phyloP scores from a whole-genome alignment of 495 filamentous ascomycete genomes.

The Symbiotaphrina buchneri region DNA sequence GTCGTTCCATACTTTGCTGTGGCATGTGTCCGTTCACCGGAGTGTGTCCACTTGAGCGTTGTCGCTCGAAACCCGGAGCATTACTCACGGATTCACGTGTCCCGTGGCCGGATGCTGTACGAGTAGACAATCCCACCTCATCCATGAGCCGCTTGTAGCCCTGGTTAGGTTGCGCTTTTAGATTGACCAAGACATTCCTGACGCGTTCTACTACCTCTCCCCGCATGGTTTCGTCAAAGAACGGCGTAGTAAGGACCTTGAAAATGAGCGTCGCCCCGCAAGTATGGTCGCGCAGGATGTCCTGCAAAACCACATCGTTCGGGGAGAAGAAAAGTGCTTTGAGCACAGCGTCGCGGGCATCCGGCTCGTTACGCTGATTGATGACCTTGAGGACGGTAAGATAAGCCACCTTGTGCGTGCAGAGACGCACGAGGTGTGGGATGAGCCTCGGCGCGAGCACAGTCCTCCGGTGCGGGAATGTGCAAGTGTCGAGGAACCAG shows the following conservation, averaged over 20 bases:
- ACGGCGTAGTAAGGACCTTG: conserved; percentile 93
- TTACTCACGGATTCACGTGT: conserved; percentile 2
- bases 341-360: conserved; percentile 79
- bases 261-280: conserved; percentile 93
- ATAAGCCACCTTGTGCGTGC: conserved; percentile 97
- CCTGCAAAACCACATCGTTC: conserved; percentile 69
- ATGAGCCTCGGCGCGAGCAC: conserved; percentile 85
- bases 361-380: conserved; percentile 87
- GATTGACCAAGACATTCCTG: conserved; percentile 62
- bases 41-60: conserved; percentile 14
- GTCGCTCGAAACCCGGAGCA: conserved; percentile 18
- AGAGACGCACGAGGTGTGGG: conserved; percentile 88
- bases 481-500: conserved; percentile 98
- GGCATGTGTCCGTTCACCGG: conserved; percentile 15
- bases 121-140: conserved; percentile 68
- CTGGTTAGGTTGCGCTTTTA: conserved; percentile 85
- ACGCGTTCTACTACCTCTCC: conserved; percentile 77
- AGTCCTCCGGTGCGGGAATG: conserved; percentile 74
- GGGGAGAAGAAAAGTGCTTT: conserved; percentile 88
- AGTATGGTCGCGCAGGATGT: conserved; percentile 73
- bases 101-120: conserved; percentile 17
- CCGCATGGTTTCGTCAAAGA: conserved; percentile 85
- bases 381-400: conserved; percentile 95
- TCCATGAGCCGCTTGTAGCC: conserved; percentile 98
- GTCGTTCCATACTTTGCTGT: conserved; percentile 21